Evolutionary conservation across 192 early-diverging fungal genomes (phyloP).

Genomic region (Tieghemiomyces parasiticus): DNA sequence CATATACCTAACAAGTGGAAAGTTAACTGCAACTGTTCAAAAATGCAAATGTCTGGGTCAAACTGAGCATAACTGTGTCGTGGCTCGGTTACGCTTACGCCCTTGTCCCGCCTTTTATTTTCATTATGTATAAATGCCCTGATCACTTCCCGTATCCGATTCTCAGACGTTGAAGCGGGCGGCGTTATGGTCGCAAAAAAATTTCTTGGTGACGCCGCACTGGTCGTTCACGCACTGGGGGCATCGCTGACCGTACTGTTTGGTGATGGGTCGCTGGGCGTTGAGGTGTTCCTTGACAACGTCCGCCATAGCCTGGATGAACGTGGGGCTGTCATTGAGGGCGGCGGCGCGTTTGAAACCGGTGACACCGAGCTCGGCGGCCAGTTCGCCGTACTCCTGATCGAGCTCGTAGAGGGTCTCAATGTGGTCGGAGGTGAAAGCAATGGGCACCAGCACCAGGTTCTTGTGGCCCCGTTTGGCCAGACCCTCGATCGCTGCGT

Average conservation of each 20-base stretch:
- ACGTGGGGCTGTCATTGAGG: constrained; percentile 80
- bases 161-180: background rate
- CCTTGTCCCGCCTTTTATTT: background rate
- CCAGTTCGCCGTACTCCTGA: constrained; percentile 79
- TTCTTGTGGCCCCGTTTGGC: constrained; percentile 64
- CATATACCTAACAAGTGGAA: background rate
- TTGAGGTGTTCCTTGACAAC: constrained; percentile 70
- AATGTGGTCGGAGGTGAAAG: constrained; percentile 93
- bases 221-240: constrained; percentile 54
- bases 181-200: constrained; percentile 30
- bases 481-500: constrained; percentile 58
- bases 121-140: background rate
- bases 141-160: background rate
- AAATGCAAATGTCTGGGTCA: background rate
- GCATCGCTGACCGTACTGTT: constrained; percentile 50
- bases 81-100: background rate
- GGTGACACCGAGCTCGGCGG: constrained; percentile 63
- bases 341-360: constrained; percentile 82
- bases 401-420: constrained; percentile 97
- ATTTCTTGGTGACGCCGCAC: constrained; percentile 45
- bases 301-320: constrained; percentile 80
- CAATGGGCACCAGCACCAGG: constrained; percentile 78
- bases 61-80: no score
- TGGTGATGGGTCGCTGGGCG: constrained; percentile 23
- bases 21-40: background rate